phyloP scores from a whole-genome alignment of 768 basidiomycete species.

The Lepiota venenata region DNA sequence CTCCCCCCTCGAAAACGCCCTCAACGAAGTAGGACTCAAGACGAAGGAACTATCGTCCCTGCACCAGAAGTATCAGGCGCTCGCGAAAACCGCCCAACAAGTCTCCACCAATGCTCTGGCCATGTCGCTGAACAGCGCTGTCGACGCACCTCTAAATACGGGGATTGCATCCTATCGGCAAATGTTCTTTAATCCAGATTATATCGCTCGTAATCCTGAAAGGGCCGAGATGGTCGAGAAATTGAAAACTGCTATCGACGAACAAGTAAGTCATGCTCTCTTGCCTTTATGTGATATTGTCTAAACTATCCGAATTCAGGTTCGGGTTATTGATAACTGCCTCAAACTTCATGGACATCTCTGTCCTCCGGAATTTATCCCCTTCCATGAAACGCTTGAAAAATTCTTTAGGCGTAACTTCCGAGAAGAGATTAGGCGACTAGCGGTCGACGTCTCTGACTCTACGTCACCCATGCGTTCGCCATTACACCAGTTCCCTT shows the following conservation, averaged over 20 bases:
- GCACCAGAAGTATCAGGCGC: slow-evolving; percentile 68
- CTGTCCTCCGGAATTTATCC: slow-evolving; percentile 84
- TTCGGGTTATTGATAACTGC: slow-evolving; percentile 79
- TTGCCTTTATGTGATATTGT: neutral
- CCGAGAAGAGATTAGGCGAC: slow-evolving; percentile 72
- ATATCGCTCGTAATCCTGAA: slow-evolving; percentile 64
- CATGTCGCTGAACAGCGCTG: slow-evolving; percentile 83
- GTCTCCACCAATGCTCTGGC: slow-evolving; percentile 79
- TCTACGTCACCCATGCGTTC: slow-evolving; percentile 33
- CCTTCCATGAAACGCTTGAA: slow-evolving; percentile 89
- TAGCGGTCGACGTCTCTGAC: slow-evolving; percentile 57
- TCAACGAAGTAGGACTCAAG: slow-evolving; percentile 77
- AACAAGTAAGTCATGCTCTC: slow-evolving; percentile 52
- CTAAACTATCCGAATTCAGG: slow-evolving; percentile 31
- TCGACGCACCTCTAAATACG: slow-evolving; percentile 78
- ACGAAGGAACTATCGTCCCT: slow-evolving; percentile 73
- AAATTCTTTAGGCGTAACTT: slow-evolving; percentile 85
- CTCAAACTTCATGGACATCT: slow-evolving; percentile 79
- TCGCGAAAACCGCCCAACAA: slow-evolving; percentile 70
- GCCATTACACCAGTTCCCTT: slow-evolving; percentile 40
- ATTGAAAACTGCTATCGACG: slow-evolving; percentile 72
- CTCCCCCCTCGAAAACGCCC: slow-evolving; percentile 81
- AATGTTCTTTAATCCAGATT: slow-evolving; percentile 71
- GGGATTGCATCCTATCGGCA: slow-evolving; percentile 77
- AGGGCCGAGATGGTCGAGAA: slow-evolving; percentile 69